Evolutionary conservation across 2,329 filamentous ascomycete genomes (phyloP).

Genomic region (Exophiala oligosperma): DNA sequence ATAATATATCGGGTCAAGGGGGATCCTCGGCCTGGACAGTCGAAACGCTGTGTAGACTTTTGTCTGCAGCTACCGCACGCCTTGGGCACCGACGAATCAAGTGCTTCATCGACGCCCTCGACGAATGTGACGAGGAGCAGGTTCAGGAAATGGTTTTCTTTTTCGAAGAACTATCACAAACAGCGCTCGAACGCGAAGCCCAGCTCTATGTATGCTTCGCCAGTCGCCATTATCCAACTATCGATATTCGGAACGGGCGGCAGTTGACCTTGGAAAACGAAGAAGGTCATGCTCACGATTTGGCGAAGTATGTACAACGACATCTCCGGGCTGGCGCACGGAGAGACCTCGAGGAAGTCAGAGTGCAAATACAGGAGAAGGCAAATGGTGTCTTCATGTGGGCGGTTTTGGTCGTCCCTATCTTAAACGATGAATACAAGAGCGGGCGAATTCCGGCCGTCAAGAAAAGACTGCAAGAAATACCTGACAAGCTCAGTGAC

Average conservation of each 20-base stretch:
- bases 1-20: conserved; percentile 7
- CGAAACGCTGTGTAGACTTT: conserved; percentile 32
- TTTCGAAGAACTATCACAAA: conserved; percentile 36
- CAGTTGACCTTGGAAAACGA: conserved; percentile 38
- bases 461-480: conserved; percentile 37
- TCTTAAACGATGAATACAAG: conserved; percentile 46
- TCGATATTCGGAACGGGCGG: conserved; percentile 34
- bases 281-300: conserved; percentile 34
- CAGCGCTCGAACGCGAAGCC: conserved; percentile 11
- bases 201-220: conserved; percentile 40
- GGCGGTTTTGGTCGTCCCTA: conserved; percentile 46
- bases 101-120: conserved; percentile 48
- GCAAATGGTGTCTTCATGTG: conserved; percentile 49
- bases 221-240: conserved; percentile 47
- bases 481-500: conserved; percentile 44
- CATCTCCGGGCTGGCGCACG: conserved; percentile 32
- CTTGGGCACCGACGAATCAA: conserved; percentile 32
- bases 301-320: conserved; percentile 36
- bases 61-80: conserved; percentile 29
- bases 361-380: conserved; percentile 36
- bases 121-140: conserved; percentile 45
- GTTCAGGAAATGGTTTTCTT: conserved; percentile 39
- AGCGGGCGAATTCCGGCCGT: conserved; percentile 34
- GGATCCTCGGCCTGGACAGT: conserved; percentile 25
- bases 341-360: conserved; percentile 30